Evolutionary conservation across 1,139 yeast species (phyloP).

Genomic region (Geotrichum restrictum): DNA sequence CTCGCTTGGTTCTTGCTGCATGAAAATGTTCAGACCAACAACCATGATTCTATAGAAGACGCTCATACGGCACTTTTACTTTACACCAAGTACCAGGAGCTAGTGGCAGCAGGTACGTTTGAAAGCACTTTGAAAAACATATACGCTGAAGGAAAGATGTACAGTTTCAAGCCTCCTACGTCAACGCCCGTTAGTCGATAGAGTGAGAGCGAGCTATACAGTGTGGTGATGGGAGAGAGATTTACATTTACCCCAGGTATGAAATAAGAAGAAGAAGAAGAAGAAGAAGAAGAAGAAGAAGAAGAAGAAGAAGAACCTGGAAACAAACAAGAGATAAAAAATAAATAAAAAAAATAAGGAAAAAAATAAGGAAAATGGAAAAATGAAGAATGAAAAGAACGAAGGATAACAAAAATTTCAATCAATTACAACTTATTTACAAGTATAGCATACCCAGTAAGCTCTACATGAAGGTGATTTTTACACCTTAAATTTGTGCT

Average conservation of each 20-base stretch:
- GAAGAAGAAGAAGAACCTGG: background rate
- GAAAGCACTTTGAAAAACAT: constrained; percentile 60
- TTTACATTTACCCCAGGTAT: too few relatives aligned
- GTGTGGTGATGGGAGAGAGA: background rate
- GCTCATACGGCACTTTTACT: constrained; percentile 80
- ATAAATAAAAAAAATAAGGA: background rate
- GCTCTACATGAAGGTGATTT: too few relatives aligned
- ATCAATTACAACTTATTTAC: too few relatives aligned
- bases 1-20: constrained; percentile 74
- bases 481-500: too few relatives aligned
- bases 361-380: background rate
- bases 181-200: constrained; percentile 1
- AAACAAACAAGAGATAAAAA: constrained; percentile 1
- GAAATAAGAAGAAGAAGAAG: too few relatives aligned
- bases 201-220: background rate
- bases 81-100: constrained; percentile 66
- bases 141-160: constrained; percentile 68
- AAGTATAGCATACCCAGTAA: too few relatives aligned
- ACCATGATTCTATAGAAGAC: constrained; percentile 96
- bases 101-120: constrained; percentile 55
- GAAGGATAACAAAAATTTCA: background rate
- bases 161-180: constrained; percentile 51
- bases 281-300: background rate
- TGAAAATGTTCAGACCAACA: constrained; percentile 80
- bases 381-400: background rate